Conservation (phyloP, 2,329 filamentous ascomycete genomes). For the Ciborinia camelliae region DNA sequence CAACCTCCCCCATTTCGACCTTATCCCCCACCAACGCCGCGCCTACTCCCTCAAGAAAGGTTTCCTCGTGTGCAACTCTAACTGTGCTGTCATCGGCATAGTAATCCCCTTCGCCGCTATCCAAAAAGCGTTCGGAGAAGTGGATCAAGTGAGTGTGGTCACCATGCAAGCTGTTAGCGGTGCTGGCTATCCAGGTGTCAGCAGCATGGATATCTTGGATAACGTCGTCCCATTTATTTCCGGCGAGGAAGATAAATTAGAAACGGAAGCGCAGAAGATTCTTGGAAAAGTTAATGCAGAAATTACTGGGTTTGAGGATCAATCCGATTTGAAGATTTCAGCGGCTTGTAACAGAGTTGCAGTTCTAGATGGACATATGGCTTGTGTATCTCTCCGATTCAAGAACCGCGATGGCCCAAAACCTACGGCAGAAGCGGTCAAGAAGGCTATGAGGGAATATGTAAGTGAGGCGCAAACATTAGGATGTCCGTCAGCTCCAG, state of each 20-base stretch:
- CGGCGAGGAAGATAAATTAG: conserved; percentile 94
- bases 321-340: conserved; percentile 69
- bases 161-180: conserved; percentile 95
- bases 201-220: conserved; percentile 92
- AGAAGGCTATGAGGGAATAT: conserved; percentile 75
- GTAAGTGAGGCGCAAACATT: conserved; percentile 76
- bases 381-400: conserved; percentile 87
- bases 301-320: conserved; percentile 72
- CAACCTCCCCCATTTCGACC: conserved; percentile 80
- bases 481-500: conserved; percentile 82
- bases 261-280: conserved; percentile 94
- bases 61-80: conserved; percentile 96
- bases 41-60: conserved; percentile 73
- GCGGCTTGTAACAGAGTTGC: conserved; percentile 90
- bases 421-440: conserved; percentile 73
- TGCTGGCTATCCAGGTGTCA: conserved; percentile 85
- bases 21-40: conserved; percentile 84
- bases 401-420: conserved; percentile 59
- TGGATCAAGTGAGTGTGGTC: conserved; percentile 73
- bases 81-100: conserved; percentile 94
- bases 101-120: conserved; percentile 93
- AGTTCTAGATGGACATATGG: conserved; percentile 93
- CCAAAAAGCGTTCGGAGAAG: conserved; percentile 78
- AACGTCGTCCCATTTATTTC: conserved; percentile 93
- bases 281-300: conserved; percentile 71